Evolutionary conservation across 2,329 filamentous ascomycete species (phyloP).

Genomic region (Exophiala sideris): DNA sequence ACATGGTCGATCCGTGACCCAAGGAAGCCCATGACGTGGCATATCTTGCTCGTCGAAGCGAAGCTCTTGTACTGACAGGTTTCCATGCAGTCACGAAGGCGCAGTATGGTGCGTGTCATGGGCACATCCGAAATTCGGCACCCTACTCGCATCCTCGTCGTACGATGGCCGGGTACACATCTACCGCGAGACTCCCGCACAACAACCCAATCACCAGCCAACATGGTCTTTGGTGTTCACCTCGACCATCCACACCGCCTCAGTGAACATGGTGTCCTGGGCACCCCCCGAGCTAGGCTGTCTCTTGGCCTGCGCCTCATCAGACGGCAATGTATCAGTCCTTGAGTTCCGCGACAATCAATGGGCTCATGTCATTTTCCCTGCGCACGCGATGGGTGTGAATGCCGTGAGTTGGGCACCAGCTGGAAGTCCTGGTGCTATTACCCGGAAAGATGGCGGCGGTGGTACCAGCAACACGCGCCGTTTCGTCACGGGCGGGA

Average conservation of each 20-base stretch:
- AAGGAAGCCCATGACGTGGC: background rate
- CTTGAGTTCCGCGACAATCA: conserved; percentile 96
- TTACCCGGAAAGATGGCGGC: conserved; percentile 68
- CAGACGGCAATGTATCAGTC: conserved; percentile 87
- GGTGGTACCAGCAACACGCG: conserved; percentile 55
- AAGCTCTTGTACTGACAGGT: background rate
- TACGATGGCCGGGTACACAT: conserved; percentile 99
- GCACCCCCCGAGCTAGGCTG: conserved; percentile 95
- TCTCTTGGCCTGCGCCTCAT: conserved; percentile 88
- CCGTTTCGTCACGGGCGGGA: conserved; percentile 90
- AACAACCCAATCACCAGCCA: conserved; percentile 36
- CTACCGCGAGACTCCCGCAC: conserved; percentile 70
- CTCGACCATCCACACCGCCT: conserved; percentile 89
- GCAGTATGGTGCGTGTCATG: conserved; percentile 97
- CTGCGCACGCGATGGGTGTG: conserved; percentile 87
- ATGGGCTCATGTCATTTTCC: conserved; percentile 86
- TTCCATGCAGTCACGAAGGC: conserved; percentile 73
- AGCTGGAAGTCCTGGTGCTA: conserved; percentile 74
- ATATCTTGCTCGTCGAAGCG: background rate
- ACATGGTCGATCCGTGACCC: background rate
- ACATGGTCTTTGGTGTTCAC: conserved; percentile 86
- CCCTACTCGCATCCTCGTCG: conserved; percentile 89
- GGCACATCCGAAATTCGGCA: conserved; percentile 98
- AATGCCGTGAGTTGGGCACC: conserved; percentile 97
- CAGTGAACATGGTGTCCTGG: conserved; percentile 95